Evolutionary conservation across 495 filamentous ascomycete genomes (phyloP).

Genomic region (Penicillium flavigenum): DNA sequence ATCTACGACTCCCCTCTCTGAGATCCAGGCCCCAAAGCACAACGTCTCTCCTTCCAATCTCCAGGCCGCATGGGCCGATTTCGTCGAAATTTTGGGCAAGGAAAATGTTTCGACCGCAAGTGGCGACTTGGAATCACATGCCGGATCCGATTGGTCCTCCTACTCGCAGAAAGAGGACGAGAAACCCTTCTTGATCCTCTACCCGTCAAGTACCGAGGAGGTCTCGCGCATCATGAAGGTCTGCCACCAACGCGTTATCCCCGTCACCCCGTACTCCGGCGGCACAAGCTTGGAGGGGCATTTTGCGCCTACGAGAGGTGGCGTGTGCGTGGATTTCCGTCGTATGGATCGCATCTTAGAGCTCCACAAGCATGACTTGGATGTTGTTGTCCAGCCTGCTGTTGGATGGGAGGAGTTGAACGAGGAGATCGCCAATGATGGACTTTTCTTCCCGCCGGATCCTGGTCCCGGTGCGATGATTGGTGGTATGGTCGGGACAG

Average conservation of each 20-base stretch:
- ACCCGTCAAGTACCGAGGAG: conserved; percentile 53
- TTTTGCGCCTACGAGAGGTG: conserved; percentile 59
- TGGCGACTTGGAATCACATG: conserved; percentile 66
- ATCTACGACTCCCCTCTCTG: conserved; percentile 71
- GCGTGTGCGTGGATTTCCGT: conserved; percentile 63
- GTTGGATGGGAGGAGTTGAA: conserved; percentile 65
- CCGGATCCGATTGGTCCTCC: conserved; percentile 87
- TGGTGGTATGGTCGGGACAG: conserved; percentile 67
- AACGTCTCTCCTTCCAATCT: conserved; percentile 72
- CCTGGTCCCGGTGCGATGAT: conserved; percentile 68
- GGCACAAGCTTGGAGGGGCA: conserved; percentile 66
- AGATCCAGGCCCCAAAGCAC: conserved; percentile 61
- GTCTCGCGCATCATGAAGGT: conserved; percentile 62
- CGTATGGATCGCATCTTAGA: conserved; percentile 61
- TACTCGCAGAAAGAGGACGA: conserved; percentile 57
- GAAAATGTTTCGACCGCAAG: conserved; percentile 79
- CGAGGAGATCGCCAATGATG: conserved; percentile 53
- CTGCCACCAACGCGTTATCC: conserved; percentile 60
- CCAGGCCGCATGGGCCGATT: conserved; percentile 92
- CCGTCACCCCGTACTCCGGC: conserved; percentile 62
- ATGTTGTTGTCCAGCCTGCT: conserved; percentile 66
- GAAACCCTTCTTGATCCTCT: conserved; percentile 49
- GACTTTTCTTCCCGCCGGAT: conserved; percentile 66
- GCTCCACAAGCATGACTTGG: conserved; percentile 58
- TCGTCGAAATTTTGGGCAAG: conserved; percentile 76